Percentiles rank a stretch among this genome's conserved stretches.
Evolutionary conservation across 768 basidiomycete species (phyloP).

Genomic region (Termitomyces sp.): DNA sequence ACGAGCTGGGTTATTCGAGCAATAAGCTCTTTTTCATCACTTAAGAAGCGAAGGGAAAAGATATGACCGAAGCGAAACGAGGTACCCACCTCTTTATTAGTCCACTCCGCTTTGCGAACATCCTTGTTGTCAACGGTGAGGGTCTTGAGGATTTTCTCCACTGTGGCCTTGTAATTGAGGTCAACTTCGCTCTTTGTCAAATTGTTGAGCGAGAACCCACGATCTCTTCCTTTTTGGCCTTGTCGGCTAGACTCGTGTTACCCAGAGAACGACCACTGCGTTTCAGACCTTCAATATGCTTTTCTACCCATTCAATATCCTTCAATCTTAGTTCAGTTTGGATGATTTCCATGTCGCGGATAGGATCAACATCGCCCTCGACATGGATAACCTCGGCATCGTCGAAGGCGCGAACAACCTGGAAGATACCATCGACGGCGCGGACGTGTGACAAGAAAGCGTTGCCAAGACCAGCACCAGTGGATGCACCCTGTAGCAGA

Average conservation of each 20-base stretch:
- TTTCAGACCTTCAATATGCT: conserved; percentile 74
- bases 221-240: conserved; percentile 94
- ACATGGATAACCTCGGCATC: conserved; percentile 99
- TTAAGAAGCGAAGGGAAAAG: conserved; percentile 1
- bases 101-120: conserved; percentile 91
- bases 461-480: conserved; percentile 96
- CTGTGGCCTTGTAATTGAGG: conserved; percentile 51
- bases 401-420: conserved; percentile 96
- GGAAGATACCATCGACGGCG: conserved; percentile 98
- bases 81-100: conserved; percentile 84
- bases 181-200: not conserved
- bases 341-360: conserved; percentile 98
- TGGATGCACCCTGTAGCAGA: conserved; percentile 75
- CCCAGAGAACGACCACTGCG: conserved; percentile 69
- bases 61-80: not conserved
- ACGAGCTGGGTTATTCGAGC: conserved; percentile 95
- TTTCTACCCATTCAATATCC: conserved; percentile 99
- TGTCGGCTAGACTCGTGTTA: conserved; percentile 79
- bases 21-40: conserved; percentile 72
- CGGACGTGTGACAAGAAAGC: conserved; percentile 97
- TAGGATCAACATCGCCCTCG: conserved; percentile 94
- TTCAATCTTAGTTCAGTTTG: conserved; percentile 90
- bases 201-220: conserved; percentile 35
- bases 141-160: conserved; percentile 80
- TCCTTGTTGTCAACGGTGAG: conserved; percentile 82